phyloP scores from a whole-genome alignment of 306 rosid species.

The Hylodesmum podocarpum region DNA sequence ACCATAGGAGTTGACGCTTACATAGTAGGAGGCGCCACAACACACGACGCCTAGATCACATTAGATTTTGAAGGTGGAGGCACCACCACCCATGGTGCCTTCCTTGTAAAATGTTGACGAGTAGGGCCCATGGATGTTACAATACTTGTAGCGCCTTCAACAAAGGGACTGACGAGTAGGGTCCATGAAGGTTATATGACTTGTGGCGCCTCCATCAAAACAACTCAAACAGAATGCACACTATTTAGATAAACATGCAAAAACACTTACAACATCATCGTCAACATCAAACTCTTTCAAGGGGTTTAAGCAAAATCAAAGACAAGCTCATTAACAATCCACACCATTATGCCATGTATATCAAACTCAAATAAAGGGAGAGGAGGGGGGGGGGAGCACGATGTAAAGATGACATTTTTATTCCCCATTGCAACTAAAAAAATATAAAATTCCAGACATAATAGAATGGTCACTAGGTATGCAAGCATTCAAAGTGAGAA shows the following conservation, averaged over 20 bases:
- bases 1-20: too few relatives aligned
- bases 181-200: too few relatives aligned
- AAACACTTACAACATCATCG: constrained; percentile 1
- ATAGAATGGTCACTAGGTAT: neutral
- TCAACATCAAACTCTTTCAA: constrained; percentile 30
- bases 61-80: too few relatives aligned
- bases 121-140: too few relatives aligned
- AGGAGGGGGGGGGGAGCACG: neutral
- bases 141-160: too few relatives aligned
- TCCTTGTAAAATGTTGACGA: too few relatives aligned
- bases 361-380: constrained; percentile 29
- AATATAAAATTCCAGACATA: neutral
- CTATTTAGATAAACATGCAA: neutral
- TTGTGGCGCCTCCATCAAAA: too few relatives aligned
- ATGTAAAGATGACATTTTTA: neutral
- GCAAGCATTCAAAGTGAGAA: constrained; percentile 13
- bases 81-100: too few relatives aligned
- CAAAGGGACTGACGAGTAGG: too few relatives aligned
- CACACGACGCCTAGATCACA: too few relatives aligned
- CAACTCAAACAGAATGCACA: constrained; percentile 43
- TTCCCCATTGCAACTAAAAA: neutral
- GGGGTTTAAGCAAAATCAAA: constrained; percentile 37
- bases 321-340: constrained; percentile 28
- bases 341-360: constrained; percentile 57
- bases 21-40: too few relatives aligned